These are phyloP conservation scores for Colletotrichum sp. DNA, from an alignment of 2,329 filamentous ascomycete species.

Conservation along the genomic window DNA sequence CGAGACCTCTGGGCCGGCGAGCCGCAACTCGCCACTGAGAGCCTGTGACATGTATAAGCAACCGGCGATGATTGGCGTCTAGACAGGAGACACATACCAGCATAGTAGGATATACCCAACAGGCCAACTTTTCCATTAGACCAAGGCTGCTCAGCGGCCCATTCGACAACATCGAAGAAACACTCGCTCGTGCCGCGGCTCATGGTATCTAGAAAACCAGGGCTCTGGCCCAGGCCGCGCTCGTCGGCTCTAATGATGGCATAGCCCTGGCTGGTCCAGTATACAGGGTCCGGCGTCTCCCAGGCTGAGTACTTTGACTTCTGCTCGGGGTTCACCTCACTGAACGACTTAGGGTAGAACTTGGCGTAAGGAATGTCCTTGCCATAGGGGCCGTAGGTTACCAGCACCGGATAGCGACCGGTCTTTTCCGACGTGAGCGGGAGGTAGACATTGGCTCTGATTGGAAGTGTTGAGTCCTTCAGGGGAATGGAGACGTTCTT, in stretches of 20 bases:
- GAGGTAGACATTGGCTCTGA: slow-evolving; percentile 44
- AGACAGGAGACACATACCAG: slow-evolving; percentile 21
- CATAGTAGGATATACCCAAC: slow-evolving; percentile 54
- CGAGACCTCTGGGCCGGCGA: slow-evolving; percentile 48
- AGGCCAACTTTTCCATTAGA: slow-evolving; percentile 53
- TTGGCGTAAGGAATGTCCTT: slow-evolving; percentile 72
- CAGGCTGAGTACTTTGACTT: slow-evolving; percentile 59
- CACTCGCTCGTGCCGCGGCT: slow-evolving; percentile 50
- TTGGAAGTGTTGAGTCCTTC: slow-evolving; percentile 31
- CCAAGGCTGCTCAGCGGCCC: slow-evolving; percentile 52
- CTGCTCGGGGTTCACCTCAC: slow-evolving; percentile 59
- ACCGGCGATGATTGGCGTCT: not conserved
- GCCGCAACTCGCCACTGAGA: slow-evolving; percentile 56
- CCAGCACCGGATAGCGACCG: slow-evolving; percentile 59
- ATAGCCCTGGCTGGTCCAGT: slow-evolving; percentile 61
- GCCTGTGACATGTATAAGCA: slow-evolving; percentile 27
- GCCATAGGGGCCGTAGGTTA: slow-evolving; percentile 77
- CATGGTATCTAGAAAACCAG: slow-evolving; percentile 54
- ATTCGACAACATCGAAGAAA: slow-evolving; percentile 56
- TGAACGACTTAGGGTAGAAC: slow-evolving; percentile 46
- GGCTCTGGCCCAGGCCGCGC: slow-evolving; percentile 51
- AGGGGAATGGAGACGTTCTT: slow-evolving; percentile 39
- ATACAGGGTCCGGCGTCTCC: slow-evolving; percentile 64
- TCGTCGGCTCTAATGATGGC: slow-evolving; percentile 60
- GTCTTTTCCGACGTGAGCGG: slow-evolving; percentile 28